Evolutionary conservation across 805 yeast genomes (phyloP), one percentile per base, ranked within the genome.

Genomic region (Kuraishia borneana): DNA sequence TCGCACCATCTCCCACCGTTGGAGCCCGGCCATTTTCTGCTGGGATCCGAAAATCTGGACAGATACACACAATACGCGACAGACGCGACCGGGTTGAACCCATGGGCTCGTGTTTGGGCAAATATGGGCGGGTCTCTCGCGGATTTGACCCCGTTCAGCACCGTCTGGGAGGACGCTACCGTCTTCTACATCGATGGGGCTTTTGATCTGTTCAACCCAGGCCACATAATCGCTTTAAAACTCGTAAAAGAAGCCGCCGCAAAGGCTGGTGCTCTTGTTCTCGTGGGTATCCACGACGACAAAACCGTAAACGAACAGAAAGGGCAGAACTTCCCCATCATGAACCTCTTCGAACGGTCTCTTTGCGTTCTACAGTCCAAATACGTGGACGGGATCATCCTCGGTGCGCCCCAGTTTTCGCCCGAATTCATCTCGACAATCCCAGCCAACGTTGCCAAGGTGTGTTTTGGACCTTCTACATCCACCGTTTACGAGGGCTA

Each of bases 141-240:
- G 26, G 64, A 60, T 39, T 50, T 65, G 3, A 43, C 63, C 2
- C 53, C 49, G 3, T 33, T 61, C 35, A 44, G 53, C 14, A 44
- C 51, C 25, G 36, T 70, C 4, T 61, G 70, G 3, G 43, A 46
- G 26, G 63, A 68, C 4, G 52, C 56, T 6, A 40, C 37, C 40
- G 35, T 66, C 10, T 62, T 61, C 33, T 84, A 81, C 48, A 67
- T 84, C 13, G 81, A 75, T 42, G 97, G 96, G 9, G 81, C 82
- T 1, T 92, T 88, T 60, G 98, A 92, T 54, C 64, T 92, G 36
- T 88, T 92, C 59, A 87, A 85, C 53, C 87, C 95, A 16, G 96
- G 95, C 16, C 96, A 92, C 53, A 83, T 89, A 37, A 80, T 76
- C 43, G 79, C 79, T 7, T 61, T 89, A 40, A 60, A 68, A 37